phyloP scores from a whole-genome alignment of 306 rosid species.

The Prunus persica region DNA sequence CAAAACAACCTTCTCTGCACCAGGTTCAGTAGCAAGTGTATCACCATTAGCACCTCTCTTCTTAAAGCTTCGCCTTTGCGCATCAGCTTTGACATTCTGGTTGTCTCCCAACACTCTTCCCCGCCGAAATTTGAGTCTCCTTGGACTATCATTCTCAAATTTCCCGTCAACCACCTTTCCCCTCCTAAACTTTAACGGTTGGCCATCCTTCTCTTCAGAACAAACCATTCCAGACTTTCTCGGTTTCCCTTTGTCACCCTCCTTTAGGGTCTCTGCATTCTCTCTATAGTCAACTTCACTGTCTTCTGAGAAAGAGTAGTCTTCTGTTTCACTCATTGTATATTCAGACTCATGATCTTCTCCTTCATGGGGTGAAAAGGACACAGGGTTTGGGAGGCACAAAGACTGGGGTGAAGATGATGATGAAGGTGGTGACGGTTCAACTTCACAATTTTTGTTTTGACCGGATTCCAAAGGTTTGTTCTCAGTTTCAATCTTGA shows the following conservation, averaged over 20 bases:
- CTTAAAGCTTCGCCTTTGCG: constrained; percentile 47
- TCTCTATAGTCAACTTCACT: constrained; percentile 36
- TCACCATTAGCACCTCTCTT: constrained; percentile 34
- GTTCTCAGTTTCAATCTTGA: constrained; percentile 54
- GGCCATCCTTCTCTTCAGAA: constrained; percentile 40
- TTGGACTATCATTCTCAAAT: constrained; percentile 43
- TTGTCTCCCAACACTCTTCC: constrained; percentile 44
- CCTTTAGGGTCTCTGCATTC: constrained; percentile 30
- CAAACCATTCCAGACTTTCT: constrained; percentile 29
- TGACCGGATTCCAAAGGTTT: constrained; percentile 42
- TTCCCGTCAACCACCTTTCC: constrained; percentile 59
- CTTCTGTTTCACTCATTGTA: constrained; percentile 52
- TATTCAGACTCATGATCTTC: constrained; percentile 54
- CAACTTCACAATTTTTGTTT: constrained; percentile 28
- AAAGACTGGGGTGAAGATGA: constrained; percentile 31
- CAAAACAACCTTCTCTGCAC: constrained; percentile 58
- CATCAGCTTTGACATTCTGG: constrained; percentile 20
- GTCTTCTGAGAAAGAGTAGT: constrained; percentile 36
- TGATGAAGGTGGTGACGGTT: constrained; percentile 24
- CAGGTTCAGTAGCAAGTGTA: constrained; percentile 10
- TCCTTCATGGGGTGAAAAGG: constrained; percentile 7
- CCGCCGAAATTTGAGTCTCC: constrained; percentile 71
- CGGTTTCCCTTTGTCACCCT: constrained; percentile 28
- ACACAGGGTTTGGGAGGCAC: constrained; percentile 18
- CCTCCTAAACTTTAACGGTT: constrained; percentile 55